Base-by-base conservation (phyloP, 2,329 filamentous ascomycete genomes). In the Orbilia quercus region DNA sequence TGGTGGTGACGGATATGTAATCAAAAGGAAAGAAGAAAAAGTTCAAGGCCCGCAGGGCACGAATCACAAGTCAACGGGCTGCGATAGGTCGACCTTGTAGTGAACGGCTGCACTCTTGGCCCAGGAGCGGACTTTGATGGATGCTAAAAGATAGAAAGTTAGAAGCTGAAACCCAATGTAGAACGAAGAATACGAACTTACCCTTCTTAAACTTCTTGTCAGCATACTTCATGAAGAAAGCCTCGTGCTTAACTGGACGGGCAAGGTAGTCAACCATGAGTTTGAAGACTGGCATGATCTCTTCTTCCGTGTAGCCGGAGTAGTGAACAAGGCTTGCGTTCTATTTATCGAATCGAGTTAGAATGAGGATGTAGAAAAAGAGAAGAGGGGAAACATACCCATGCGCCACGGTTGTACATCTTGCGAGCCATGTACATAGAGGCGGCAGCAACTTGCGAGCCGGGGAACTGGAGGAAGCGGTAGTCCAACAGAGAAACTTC, bases 161-260 rank as follows among this genome's bases (percentile, higher is more conserved):
- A 80, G 80, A 69, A 80, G 77, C 57, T 73, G 57, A 23, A 57
- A 1, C n/a, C n/a, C n/a, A 7, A 25, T 23, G 23, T 11, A 2
- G 2, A 2, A 18, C 34, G 14, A 28, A 25, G 20, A 22, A 5
- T 16, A 66, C n/a, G n/a, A 4, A 78, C 86, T 83, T 88, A 96
- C 94, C 93, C 84, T 99, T 99, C 78, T 98, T 84, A 83, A 98
- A 99, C 83, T 96, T 97, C 85, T 98, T 99, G 87, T 92, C 96
- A 65, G 95, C 95, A 81, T 99, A 99, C 83, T 99, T 99, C 87
- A 96, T 96, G 86, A 97, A 98, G 85, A 99, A 97, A 38, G 95
- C 96, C 81, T 98, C 94, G 79, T 99, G 95, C 45, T 89, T 87
- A 60, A 97, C 91, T 23, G 94, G 95, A 11, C 91, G 89, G 70